These are phyloP conservation scores for Cyclotella kingstonii DNA, from an alignment of 108 stramenopile species.

Conservation along the genomic window DNA sequence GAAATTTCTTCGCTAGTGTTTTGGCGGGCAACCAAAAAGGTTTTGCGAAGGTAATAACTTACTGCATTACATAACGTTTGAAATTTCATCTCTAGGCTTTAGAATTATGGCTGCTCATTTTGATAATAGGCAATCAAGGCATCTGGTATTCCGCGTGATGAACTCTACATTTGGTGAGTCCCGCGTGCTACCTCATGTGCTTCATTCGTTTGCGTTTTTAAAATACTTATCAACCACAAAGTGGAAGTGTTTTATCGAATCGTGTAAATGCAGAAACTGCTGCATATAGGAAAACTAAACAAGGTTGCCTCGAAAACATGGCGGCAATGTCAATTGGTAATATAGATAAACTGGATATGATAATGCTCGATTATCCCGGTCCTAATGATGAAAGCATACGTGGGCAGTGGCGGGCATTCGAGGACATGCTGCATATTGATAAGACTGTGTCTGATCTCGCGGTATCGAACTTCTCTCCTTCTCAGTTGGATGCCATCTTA, in stretches of 20 bases:
- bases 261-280: conserved; percentile 56
- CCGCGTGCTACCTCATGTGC: neutral
- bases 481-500: conserved; percentile 68
- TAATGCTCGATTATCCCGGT: conserved; percentile 84
- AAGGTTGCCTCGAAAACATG: conserved; percentile 71
- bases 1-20: conserved; percentile 78
- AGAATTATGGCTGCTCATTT: no score
- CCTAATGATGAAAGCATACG: conserved; percentile 68
- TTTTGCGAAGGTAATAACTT: conserved; percentile 53
- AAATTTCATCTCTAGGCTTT: no score
- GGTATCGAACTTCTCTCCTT: conserved; percentile 68
- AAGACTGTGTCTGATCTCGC: conserved; percentile 52
- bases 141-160: conserved; percentile 60
- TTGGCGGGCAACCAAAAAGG: conserved; percentile 77
- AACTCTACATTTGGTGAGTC: conserved; percentile 61
- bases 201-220: neutral
- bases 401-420: conserved; percentile 73
- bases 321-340: conserved; percentile 56
- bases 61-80: no score
- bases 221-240: neutral
- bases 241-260: conserved; percentile 74
- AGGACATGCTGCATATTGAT: conserved; percentile 59
- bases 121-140: conserved; percentile 67
- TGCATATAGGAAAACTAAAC: conserved; percentile 58
- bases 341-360: conserved; percentile 73